phyloP scores from a whole-genome alignment of 2,329 filamentous ascomycete genomes.

The Sporothrix euskadiensis region DNA sequence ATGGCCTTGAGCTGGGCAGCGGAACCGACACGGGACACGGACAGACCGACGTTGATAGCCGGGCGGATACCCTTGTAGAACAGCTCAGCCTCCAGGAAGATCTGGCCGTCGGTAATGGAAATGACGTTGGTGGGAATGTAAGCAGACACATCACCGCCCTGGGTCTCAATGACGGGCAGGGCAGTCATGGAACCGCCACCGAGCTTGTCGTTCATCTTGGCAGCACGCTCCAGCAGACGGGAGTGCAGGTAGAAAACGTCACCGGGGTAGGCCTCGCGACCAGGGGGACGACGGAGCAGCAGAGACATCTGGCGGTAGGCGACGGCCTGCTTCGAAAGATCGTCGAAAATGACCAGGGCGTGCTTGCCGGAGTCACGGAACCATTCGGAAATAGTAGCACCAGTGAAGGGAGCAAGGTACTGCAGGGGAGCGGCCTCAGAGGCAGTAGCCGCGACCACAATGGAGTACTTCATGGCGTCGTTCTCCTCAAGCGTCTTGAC shows the following conservation, averaged over 20 bases:
- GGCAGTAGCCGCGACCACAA: constrained; percentile 92
- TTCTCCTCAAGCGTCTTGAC: constrained; percentile 99
- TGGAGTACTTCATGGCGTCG: constrained; percentile 97
- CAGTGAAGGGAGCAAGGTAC: constrained; percentile 92
- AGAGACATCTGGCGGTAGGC: constrained; percentile 99
- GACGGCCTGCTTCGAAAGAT: constrained; percentile 96
- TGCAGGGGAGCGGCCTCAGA: constrained; percentile 95
- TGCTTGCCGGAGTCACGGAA: constrained; percentile 88
- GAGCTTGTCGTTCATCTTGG: constrained; percentile 97
- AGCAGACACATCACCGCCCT: constrained; percentile 99
- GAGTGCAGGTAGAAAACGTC: constrained; percentile 99
- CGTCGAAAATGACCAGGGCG: constrained; percentile 87
- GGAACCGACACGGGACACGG: constrained; percentile 99
- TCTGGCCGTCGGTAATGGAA: constrained; percentile 99
- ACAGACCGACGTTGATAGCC: constrained; percentile 99
- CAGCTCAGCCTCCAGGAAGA: constrained; percentile 98
- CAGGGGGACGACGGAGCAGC: constrained; percentile 92
- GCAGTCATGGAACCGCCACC: constrained; percentile 96
- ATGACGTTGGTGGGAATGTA: constrained; percentile 99
- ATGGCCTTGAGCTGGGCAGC: constrained; percentile 99
- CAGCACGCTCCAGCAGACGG: constrained; percentile 97
- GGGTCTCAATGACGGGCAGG: constrained; percentile 97
- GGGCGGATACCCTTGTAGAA: constrained; percentile 99
- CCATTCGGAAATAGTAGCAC: constrained; percentile 57
- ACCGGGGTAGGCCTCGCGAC: constrained; percentile 99